A percentile compares a stretch with the other conserved stretches of the same genome.
These are phyloP conservation scores for Trichosporon sp. DNA, from an alignment of 1,284 basidiomycete genomes.

Conservation along the genomic window DNA sequence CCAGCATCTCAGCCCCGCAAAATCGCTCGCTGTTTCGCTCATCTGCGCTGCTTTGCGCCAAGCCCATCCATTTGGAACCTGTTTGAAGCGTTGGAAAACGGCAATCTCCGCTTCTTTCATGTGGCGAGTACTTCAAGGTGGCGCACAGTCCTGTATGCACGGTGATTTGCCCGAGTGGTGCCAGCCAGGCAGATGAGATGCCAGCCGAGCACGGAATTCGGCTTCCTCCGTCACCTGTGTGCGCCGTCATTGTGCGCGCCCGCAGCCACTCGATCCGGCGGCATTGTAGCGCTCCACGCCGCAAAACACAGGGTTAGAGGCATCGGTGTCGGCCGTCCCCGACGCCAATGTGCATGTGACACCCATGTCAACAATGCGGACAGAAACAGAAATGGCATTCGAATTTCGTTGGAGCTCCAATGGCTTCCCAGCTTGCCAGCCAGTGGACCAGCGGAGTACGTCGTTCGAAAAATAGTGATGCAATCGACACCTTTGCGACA, in stretches of 20 bases:
- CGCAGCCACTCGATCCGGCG: no score
- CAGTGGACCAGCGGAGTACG: neutral
- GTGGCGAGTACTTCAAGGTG: no score
- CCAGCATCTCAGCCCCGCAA: no score
- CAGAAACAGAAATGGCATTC: neutral
- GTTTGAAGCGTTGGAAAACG: neutral
- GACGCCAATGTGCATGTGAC: neutral
- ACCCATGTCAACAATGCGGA: neutral
- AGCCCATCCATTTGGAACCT: neutral
- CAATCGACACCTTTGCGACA: neutral
- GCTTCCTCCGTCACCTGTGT: neutral
- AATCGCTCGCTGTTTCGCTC: neutral
- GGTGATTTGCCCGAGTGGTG: neutral
- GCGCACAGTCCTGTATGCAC: neutral
- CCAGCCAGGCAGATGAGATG: neutral
- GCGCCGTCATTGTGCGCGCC: neutral
- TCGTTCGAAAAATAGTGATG: neutral
- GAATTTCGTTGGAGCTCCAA: no score
- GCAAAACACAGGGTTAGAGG: no score
- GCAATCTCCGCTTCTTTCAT: neutral
- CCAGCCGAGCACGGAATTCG: neutral
- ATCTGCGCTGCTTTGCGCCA: neutral
- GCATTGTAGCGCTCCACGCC: neutral
- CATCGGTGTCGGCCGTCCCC: neutral
- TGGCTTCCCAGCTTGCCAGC: no score